A percentile compares a stretch with the other conserved stretches of the same genome.
Evolutionary conservation across 768 basidiomycete genomes (phyloP).

Genomic region (Hortiboletus flavorubellus): DNA sequence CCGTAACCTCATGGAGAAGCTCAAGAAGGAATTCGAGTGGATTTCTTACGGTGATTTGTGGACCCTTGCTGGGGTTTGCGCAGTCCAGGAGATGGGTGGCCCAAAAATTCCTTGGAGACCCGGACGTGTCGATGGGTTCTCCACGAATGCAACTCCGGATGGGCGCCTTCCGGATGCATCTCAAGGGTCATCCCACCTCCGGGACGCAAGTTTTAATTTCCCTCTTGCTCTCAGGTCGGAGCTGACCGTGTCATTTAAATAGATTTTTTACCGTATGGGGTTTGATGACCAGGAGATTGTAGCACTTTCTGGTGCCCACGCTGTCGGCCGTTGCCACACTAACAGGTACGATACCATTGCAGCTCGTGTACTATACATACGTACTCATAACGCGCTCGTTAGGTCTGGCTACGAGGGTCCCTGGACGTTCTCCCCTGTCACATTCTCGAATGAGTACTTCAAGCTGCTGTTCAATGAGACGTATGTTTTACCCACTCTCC

Average conservation of each 20-base stretch:
- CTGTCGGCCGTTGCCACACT: slow-evolving; percentile 91
- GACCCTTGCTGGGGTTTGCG: slow-evolving; percentile 93
- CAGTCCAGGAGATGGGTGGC: slow-evolving; percentile 90
- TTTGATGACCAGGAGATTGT: slow-evolving; percentile 99
- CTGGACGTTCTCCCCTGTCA: slow-evolving; percentile 94
- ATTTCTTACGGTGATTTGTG: slow-evolving; percentile 96
- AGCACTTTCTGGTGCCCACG: slow-evolving; percentile 90
- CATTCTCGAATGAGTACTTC: slow-evolving; percentile 84
- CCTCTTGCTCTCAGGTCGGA: not conserved
- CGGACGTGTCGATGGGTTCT: slow-evolving; percentile 86
- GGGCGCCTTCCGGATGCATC: slow-evolving; percentile 87
- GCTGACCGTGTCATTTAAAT: not conserved
- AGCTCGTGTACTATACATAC: not conserved
- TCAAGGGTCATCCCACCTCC: slow-evolving; percentile 81
- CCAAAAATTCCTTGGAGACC: slow-evolving; percentile 93
- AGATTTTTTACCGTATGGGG: slow-evolving; percentile 77
- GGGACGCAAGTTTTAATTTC: slow-evolving; percentile 48
- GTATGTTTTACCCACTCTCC: slow-evolving; percentile 33
- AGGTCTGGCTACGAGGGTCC: slow-evolving; percentile 84
- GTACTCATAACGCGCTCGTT: not conserved
- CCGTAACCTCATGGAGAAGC: slow-evolving; percentile 75
- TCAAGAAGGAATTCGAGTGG: slow-evolving; percentile 89
- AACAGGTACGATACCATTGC: slow-evolving; percentile 48
- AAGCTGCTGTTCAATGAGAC: slow-evolving; percentile 84
- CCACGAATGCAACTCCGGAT: slow-evolving; percentile 72